phyloP scores from a whole-genome alignment of 2,329 filamentous ascomycete genomes.

The Aspergillus fumigatus region DNA sequence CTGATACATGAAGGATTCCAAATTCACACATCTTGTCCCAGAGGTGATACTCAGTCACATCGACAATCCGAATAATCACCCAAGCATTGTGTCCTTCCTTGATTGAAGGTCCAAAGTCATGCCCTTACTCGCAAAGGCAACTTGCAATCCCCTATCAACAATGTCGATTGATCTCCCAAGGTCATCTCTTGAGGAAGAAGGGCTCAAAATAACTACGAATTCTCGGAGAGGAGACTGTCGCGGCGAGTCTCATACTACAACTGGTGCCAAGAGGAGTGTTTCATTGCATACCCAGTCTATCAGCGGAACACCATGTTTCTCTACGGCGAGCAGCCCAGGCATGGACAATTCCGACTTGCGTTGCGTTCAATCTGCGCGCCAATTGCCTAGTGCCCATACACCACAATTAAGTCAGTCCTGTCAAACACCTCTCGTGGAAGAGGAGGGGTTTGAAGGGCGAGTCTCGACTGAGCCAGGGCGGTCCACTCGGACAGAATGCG shows the following conservation, averaged over 20 bases:
- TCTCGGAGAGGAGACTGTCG: slow-evolving; percentile 25
- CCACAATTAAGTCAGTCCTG: slow-evolving; percentile 49
- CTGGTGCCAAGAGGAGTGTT: slow-evolving; percentile 36
- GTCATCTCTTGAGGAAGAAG: slow-evolving; percentile 53
- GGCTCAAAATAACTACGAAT: slow-evolving; percentile 49
- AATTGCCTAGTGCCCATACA: slow-evolving; percentile 51
- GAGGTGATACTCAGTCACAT: slow-evolving; percentile 3
- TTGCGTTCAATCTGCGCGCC: slow-evolving; percentile 54
- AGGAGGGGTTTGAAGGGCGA: slow-evolving; percentile 40
- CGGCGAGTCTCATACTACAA: slow-evolving; percentile 37
- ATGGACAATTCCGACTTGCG: slow-evolving; percentile 47
- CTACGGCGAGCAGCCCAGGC: slow-evolving; percentile 42
- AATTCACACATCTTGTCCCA: neutral
- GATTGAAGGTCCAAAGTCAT: slow-evolving; percentile 46
- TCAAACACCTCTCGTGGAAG: slow-evolving; percentile 46
- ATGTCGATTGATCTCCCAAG: slow-evolving; percentile 52
- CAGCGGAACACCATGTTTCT: slow-evolving; percentile 53
- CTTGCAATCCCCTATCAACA: slow-evolving; percentile 44
- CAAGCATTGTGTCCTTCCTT: slow-evolving; percentile 14
- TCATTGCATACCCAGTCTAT: slow-evolving; percentile 49
- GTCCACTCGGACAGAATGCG: slow-evolving; percentile 13
- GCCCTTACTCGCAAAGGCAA: slow-evolving; percentile 52
- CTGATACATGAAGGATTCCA: neutral
- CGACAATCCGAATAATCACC: slow-evolving; percentile 13
- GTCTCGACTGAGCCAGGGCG: slow-evolving; percentile 45